Base-by-base conservation (phyloP, 495 filamentous ascomycete genomes). In the Tetracladium marchalianum region DNA sequence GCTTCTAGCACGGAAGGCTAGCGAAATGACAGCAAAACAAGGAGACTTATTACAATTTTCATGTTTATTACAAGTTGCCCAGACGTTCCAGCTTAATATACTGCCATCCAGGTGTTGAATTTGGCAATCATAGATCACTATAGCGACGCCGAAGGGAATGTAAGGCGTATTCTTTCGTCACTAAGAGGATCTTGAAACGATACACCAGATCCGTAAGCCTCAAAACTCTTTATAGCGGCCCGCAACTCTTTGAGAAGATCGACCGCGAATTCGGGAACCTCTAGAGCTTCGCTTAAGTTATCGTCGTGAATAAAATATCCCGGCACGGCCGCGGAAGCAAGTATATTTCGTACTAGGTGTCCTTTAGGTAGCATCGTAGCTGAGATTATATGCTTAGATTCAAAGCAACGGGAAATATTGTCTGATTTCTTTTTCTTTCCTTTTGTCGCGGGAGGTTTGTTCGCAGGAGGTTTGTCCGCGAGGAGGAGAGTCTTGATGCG, bases 311-410 rank as follows among this genome's bases (percentile, higher is more conserved):
- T 42, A 10, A 61, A 41, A 43, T 47, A 57, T 15, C 53, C 51
- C 35, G 46, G 35, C n/a, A 57, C 49, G 1, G 46, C 48, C 4
- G 56, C 60, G 36, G 19, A 35, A 18, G 58, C 58, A 10, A 61
- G 18, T 12, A 53, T 13, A 6, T 36, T 42, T 10, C 57, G 57
- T 4, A 62, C 47, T 18, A 32, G 6, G 47, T 62, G 59, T 1
- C 50, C 45, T 31, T 27, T n/a, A 37, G 41, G 57, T 40, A 62
- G 46, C 24, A 36, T 24, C 1, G 15, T 41, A 16, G 49, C 55
- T 35, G 40, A 55, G 13, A 19, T 37, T 43, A 60, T 56, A 40
- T 62, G 57, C 32, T 56, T 12, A 27, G 22, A 27, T 27, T 27
- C 7, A 11, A 10, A 24, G 41, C 51, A 9, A 60, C 50, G 27